Evolutionary conservation across 192 early-diverging fungal genomes (phyloP).

Genomic region (Thamnidium elegans): DNA sequence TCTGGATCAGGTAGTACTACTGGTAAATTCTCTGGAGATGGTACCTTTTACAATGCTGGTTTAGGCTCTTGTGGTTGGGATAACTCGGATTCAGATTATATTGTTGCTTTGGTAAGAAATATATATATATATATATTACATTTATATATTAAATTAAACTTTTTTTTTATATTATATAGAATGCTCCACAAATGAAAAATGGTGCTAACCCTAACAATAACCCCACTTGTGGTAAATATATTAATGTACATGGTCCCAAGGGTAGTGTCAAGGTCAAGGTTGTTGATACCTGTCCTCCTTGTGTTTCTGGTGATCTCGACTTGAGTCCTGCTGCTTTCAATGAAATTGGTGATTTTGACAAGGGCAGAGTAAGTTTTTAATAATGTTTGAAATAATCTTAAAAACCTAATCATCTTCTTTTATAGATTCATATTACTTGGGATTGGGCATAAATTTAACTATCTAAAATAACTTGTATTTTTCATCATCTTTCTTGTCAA

Average conservation of each 20-base stretch:
- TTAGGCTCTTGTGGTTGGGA: conserved; percentile 49
- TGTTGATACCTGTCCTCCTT: conserved; percentile 51
- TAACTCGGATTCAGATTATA: conserved; percentile 41
- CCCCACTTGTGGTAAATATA: conserved; percentile 48
- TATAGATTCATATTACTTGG: not conserved
- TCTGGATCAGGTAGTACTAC: not conserved
- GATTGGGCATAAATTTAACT: not conserved
- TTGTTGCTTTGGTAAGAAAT: conserved; percentile 43
- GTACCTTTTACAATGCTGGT: conserved; percentile 49
- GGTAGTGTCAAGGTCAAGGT: conserved; percentile 44
- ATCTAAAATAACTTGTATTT: no score
- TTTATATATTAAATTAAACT: no score
- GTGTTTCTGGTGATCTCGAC: conserved; percentile 42
- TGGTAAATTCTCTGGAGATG: conserved; percentile 39
- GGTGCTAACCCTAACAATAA: conserved; percentile 43
- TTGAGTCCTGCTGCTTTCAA: conserved; percentile 46
- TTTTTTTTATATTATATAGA: conserved; percentile 14
- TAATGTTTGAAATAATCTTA: not conserved
- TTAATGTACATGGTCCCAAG: conserved; percentile 46
- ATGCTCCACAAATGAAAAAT: conserved; percentile 50
- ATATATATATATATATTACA: not conserved
- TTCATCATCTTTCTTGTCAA: no score
- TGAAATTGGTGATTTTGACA: conserved; percentile 30
- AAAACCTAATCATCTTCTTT: not conserved
- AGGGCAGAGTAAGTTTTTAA: conserved; percentile 19